A percentile compares a stretch with the other conserved stretches of the same genome.
Conservation (phyloP, 257 asterid species). For the Solanum virginianum region DNA sequence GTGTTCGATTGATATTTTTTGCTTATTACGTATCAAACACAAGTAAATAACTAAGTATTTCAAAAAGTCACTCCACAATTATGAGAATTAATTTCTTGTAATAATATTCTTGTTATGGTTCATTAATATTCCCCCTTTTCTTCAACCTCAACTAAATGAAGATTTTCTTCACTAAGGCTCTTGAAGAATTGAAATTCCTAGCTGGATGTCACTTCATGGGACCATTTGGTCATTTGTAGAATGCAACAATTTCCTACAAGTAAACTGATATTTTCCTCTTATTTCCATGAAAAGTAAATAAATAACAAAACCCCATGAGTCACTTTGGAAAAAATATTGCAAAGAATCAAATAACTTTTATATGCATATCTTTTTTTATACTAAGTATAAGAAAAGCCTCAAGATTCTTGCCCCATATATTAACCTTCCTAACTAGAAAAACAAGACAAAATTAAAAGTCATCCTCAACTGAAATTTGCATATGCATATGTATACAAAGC, state of each 20-base stretch:
- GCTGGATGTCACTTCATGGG: slow-evolving; percentile 28
- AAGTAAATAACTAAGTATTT: neutral
- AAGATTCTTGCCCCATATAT: slow-evolving; percentile 24
- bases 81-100: neutral
- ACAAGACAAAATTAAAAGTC: slow-evolving; percentile 16
- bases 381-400: slow-evolving; percentile 28
- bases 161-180: neutral
- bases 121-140: neutral
- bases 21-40: no score
- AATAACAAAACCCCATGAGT: slow-evolving; percentile 1
- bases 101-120: neutral
- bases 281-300: slow-evolving; percentile 5
- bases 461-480: neutral
- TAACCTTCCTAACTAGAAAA: slow-evolving; percentile 15
- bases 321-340: neutral
- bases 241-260: slow-evolving; percentile 19
- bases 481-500: neutral
- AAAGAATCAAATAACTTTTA: slow-evolving; percentile 12
- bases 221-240: slow-evolving; percentile 12
- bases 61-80: no score
- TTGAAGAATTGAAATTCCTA: neutral
- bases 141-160: neutral
- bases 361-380: slow-evolving; percentile 4
- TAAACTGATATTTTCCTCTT: neutral
- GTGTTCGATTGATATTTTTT: no score